Base-by-base conservation (phyloP, 1,284 basidiomycete species). In the Mycosarcoma mackinlayi region DNA sequence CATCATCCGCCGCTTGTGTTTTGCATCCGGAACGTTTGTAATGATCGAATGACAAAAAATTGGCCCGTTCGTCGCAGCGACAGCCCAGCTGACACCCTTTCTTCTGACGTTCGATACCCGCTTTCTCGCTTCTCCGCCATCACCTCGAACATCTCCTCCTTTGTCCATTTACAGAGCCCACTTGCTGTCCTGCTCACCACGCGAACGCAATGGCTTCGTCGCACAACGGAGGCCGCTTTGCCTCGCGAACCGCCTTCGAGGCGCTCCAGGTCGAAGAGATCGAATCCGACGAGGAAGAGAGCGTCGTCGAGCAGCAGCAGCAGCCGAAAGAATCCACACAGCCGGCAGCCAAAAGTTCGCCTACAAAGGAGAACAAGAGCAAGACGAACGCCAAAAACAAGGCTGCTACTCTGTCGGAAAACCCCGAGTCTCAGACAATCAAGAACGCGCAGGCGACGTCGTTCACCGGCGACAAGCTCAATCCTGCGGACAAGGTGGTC, bases 201-300 rank as follows among this genome's bases (percentile, higher is more conserved):
- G 19, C 13, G 23, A 40, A 25, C 25, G 19, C 45, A 24, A 64
- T 64, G 61, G 61, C 61, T 49, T 52, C 54, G 14, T 46, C 41
- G 8, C 33, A 24, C 38, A 70, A 57, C 58, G 62, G 68, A 53
- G 50, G 68, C 30, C 55, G 70, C 27, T 73, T 68, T 49, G 64
- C 72, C 47, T 71, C 72, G 40, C 59, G 60, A 18, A 71, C 63
- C 50, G 68, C 68, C 45, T 74, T 74, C 44, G 72, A 74, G 33
- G 67, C 67, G 3, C 62, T 74, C 3, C 57, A 62, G 42, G 68
- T 74, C 38, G 72, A 74, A 48, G 72, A 69, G 18, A 52, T 62
- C 45, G 72, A 72, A 41, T 63, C 63, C 23, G 67, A 74, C 51
- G 67, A 71, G 16, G 68, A 71, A 48, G 54, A 54, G 38, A 16